Conservation (phyloP, 352 stramenopile genomes). For the Blastocystis sp. region DNA sequence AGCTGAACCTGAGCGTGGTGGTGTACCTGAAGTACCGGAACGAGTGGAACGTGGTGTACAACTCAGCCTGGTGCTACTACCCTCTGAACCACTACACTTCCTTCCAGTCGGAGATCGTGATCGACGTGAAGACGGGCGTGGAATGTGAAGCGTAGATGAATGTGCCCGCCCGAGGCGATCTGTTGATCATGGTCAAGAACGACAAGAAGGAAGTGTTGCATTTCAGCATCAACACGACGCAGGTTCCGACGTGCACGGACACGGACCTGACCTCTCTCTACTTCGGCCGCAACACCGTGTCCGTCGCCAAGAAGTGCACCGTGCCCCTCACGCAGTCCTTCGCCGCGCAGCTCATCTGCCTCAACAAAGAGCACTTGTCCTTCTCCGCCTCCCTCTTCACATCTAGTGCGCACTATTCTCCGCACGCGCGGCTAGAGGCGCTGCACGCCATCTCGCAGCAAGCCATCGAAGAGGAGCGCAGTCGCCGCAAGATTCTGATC, state of each 20-base stretch:
- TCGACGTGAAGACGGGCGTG: not conserved
- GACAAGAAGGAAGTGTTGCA: constrained; percentile 41
- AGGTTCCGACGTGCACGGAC: constrained; percentile 43
- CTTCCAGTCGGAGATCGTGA: constrained; percentile 58
- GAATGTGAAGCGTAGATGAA: constrained; percentile 30
- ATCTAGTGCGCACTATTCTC: not conserved
- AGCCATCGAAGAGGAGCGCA: constrained; percentile 52
- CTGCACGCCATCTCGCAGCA: constrained; percentile 33
- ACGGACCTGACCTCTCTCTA: constrained; percentile 45
- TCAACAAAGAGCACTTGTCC: constrained; percentile 31
- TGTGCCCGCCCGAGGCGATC: constrained; percentile 29
- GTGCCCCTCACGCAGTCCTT: constrained; percentile 59
- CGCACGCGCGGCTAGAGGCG: not conserved
- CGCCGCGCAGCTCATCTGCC: constrained; percentile 52
- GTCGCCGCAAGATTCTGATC: constrained; percentile 22
- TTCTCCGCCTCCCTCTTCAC: not conserved
- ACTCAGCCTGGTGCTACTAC: constrained; percentile 54
- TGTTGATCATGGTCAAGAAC: constrained; percentile 65
- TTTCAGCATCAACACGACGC: constrained; percentile 60
- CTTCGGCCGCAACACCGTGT: constrained; percentile 57
- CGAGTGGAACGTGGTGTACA: constrained; percentile 67
- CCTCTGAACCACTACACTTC: constrained; percentile 27
- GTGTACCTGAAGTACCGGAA: constrained; percentile 64
- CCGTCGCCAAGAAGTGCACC: constrained; percentile 21
- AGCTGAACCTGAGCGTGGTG: constrained; percentile 40